A percentile compares a stretch with the other conserved stretches of the same genome.
phyloP scores from a whole-genome alignment of 257 asterid species.

The Solanum boliviense region DNA sequence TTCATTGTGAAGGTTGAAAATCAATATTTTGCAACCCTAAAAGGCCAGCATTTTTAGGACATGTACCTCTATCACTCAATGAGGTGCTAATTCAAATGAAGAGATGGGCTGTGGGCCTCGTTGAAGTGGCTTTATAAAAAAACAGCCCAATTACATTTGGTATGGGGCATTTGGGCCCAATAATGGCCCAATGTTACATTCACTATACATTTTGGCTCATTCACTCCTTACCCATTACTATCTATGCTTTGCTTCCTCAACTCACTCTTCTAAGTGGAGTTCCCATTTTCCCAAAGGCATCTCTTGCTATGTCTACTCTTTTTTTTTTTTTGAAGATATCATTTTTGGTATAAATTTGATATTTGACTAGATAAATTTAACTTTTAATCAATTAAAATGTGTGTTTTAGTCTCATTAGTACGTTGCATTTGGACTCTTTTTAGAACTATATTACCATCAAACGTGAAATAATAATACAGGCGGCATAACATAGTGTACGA shows the following conservation, averaged over 20 bases:
- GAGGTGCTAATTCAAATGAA: slow-evolving; percentile 47
- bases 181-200: slow-evolving; percentile 40
- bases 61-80: slow-evolving; percentile 43
- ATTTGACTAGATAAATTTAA: neutral
- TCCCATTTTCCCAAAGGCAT: slow-evolving; percentile 65
- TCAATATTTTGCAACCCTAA: slow-evolving; percentile 15
- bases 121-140: slow-evolving; percentile 51
- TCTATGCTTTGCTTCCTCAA: slow-evolving; percentile 58
- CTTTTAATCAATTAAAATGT: neutral
- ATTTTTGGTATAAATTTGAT: neutral
- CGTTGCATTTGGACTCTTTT: neutral
- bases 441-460: neutral
- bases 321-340: neutral
- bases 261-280: slow-evolving; percentile 29
- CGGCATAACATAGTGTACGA: neutral
- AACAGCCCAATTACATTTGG: slow-evolving; percentile 48
- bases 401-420: neutral
- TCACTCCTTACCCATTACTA: slow-evolving; percentile 42
- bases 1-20: neutral
- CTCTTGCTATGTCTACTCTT: neutral
- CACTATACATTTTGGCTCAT: slow-evolving; percentile 59
- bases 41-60: slow-evolving; percentile 64
- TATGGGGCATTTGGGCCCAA: slow-evolving; percentile 20
- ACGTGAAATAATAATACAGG: neutral
- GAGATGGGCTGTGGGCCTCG: slow-evolving; percentile 67